These are phyloP conservation scores for Seminavis robusta DNA, from an alignment of 108 stramenopile genomes.

Conservation along the genomic window DNA sequence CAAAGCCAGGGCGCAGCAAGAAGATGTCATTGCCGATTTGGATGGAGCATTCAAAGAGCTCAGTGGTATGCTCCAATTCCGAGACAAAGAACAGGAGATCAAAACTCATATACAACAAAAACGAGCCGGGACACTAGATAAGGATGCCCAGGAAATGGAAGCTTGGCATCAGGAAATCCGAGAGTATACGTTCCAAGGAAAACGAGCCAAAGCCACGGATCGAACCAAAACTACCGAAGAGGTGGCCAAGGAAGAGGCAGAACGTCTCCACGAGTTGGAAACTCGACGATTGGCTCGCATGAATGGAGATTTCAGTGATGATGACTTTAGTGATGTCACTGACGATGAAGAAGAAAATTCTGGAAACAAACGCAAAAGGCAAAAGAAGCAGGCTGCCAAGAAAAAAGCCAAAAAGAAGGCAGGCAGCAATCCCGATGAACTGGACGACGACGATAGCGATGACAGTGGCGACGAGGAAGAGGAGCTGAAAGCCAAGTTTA, in stretches of 20 bases:
- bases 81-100: conserved; percentile 66
- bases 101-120: conserved; percentile 28
- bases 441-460: conserved; percentile 63
- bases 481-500: conserved; percentile 55
- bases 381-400: neutral
- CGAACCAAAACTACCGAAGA: conserved; percentile 95
- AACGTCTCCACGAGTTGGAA: conserved; percentile 85
- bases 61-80: conserved; percentile 61
- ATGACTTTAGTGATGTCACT: conserved; percentile 81
- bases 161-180: conserved; percentile 81
- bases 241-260: conserved; percentile 90
- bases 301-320: conserved; percentile 85
- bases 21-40: conserved; percentile 77
- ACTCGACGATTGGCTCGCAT: conserved; percentile 86
- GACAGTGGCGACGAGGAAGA: conserved; percentile 37
- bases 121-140: conserved; percentile 33
- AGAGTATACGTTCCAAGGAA: conserved; percentile 44
- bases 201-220: conserved; percentile 83
- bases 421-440: conserved; percentile 51
- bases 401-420: conserved; percentile 13
- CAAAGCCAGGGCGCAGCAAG: conserved; percentile 83
- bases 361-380: conserved; percentile 10
- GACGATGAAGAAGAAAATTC: conserved; percentile 42
- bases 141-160: conserved; percentile 81
- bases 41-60: conserved; percentile 87